Conservation (phyloP, 129 eudicot genomes). For the Oenanthe sinensis region DNA sequence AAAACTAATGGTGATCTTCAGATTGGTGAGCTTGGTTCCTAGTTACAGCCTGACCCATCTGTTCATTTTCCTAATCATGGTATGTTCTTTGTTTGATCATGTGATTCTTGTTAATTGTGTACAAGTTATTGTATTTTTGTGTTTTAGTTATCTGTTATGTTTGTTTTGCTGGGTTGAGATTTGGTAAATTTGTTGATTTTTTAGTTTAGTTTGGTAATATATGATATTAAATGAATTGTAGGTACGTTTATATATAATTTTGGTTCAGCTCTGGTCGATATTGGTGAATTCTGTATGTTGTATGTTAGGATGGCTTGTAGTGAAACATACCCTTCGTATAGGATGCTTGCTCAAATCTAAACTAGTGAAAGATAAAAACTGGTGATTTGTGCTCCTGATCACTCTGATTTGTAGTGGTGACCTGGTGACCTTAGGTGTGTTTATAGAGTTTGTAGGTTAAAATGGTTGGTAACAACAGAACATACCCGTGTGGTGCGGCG, state of each 20-base stretch:
- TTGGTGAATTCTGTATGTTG: too few relatives aligned
- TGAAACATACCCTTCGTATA: too few relatives aligned
- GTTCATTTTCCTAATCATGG: constrained; percentile 17
- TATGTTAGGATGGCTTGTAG: too few relatives aligned
- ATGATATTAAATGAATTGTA: not conserved
- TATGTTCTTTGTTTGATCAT: not conserved
- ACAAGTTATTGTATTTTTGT: not conserved
- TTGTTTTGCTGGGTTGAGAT: not conserved
- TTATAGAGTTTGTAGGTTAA: not conserved
- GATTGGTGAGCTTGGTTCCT: not conserved
- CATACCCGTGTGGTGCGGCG: too few relatives aligned
- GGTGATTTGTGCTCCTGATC: not conserved
- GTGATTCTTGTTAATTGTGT: not conserved
- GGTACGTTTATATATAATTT: too few relatives aligned
- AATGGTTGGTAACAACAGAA: not conserved
- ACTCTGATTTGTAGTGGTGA: not conserved
- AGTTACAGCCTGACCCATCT: not conserved
- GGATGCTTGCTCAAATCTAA: not conserved
- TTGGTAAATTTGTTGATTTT: not conserved
- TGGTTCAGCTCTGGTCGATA: too few relatives aligned
- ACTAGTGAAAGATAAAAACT: not conserved
- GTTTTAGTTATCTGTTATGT: not conserved
- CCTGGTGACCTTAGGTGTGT: not conserved
- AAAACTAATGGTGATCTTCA: not conserved
- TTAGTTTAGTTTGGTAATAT: not conserved